Evolutionary conservation across 805 yeast species (phyloP), one percentile per base, ranked within the genome.

Genomic region (Saccharomyces eubayanus): DNA sequence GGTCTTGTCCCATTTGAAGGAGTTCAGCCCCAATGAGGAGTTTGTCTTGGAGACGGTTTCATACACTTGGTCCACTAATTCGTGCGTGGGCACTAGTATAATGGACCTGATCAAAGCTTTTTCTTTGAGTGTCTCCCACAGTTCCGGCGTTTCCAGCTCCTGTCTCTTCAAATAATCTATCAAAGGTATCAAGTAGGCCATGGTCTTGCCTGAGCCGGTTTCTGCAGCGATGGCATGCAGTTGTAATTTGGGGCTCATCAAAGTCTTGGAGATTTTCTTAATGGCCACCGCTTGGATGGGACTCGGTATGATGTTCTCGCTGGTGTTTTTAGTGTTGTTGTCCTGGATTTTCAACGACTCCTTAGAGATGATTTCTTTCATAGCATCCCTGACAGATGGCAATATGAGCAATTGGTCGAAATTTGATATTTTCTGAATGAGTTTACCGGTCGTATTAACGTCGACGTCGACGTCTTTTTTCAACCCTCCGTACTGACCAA

Each of bases 151-250:
- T 51, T 67, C 74, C 2, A 68, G 55, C 53, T 84, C 83, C 50
- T 79, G 81, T 54, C 84, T 83, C 55, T 82, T 79, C 57, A 91
- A 69, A 57, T 80, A 81, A 49, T 89, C 85, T 41, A 91, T 58
- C 36, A 92, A 57, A 0, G 96, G 91, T 0, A 87, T 82, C 56
- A 94, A 65, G 64, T 91, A 92, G 0, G 97, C 90, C 83, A 96
- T 83, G 0, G 99, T 92, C 66, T 92, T 92, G 8, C 99, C 99
- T 0, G 96, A 86, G 0, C 99, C 99, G 0, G 99, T 92, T 67
- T 94, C 98, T 2, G 97, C 96, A 0, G 98, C 97, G 52, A 92
- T 69, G 2, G 94, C 81, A 73, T 81, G 89, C 0, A 84, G 78
- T 59, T 83, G 82, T 49, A 83, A 62, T 55, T 75, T 71, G 6